phyloP scores from a whole-genome alignment of 495 filamentous ascomycete genomes.

The Rhizodiscina lignyota region DNA sequence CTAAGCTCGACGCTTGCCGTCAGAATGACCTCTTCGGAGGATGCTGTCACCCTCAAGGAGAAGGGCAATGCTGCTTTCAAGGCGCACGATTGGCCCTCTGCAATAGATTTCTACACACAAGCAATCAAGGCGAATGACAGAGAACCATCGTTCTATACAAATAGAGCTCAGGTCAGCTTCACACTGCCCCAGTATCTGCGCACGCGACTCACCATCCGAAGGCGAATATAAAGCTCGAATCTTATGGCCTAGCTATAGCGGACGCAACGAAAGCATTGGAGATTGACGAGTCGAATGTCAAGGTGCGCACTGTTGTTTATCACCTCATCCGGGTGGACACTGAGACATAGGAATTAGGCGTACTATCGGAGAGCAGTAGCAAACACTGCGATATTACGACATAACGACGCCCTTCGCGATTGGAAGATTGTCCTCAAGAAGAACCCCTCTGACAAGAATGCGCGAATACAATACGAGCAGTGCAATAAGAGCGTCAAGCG shows the following conservation, averaged over 20 bases:
- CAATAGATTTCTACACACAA: conserved; percentile 73
- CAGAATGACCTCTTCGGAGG: conserved; percentile 34
- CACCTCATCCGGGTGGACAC: not conserved
- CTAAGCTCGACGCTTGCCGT: not conserved
- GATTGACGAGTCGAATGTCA: conserved; percentile 70
- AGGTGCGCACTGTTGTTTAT: conserved; percentile 34
- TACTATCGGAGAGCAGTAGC: conserved; percentile 90
- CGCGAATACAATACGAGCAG: conserved; percentile 74
- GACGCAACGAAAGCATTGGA: conserved; percentile 93
- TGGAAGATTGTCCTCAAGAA: conserved; percentile 83
- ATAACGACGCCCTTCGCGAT: conserved; percentile 75
- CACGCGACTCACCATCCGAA: conserved; percentile 25
- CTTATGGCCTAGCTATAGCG: conserved; percentile 78
- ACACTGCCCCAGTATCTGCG: conserved; percentile 1
- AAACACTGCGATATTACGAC: conserved; percentile 74
- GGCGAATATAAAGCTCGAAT: conserved; percentile 89
- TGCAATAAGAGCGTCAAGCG: conserved; percentile 86
- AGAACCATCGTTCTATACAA: conserved; percentile 81
- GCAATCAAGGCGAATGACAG: conserved; percentile 76
- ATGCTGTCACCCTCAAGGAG: conserved; percentile 73
- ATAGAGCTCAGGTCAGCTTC: conserved; percentile 69
- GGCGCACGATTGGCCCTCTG: conserved; percentile 69
- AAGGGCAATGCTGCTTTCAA: conserved; percentile 90
- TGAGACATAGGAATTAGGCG: conserved; percentile 35
- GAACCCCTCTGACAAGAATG: conserved; percentile 74